phyloP scores from a whole-genome alignment of 202 grass and related monocot genomes.

The Carex sylvatica region DNA sequence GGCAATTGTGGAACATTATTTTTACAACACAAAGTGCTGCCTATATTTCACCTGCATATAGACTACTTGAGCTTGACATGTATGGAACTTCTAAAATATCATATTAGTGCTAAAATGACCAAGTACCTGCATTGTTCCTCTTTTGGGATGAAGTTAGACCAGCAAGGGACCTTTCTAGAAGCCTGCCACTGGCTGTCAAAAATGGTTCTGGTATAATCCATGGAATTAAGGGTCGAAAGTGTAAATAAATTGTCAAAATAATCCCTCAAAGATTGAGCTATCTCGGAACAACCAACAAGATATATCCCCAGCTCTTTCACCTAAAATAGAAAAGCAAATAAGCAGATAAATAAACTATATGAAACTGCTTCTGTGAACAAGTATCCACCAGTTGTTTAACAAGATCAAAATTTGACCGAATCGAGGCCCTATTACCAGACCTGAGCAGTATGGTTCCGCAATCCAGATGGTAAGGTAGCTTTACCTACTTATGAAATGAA shows the following conservation, averaged over 20 bases:
- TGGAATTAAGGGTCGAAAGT: conserved; percentile 76
- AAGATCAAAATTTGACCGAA: background rate
- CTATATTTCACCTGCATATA: background rate
- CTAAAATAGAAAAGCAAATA: conserved; percentile 30
- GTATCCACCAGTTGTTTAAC: background rate
- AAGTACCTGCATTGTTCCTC: conserved; percentile 74
- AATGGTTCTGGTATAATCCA: conserved; percentile 49
- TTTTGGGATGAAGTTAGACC: conserved; percentile 78
- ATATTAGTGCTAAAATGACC: background rate
- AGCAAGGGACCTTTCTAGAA: conserved; percentile 87
- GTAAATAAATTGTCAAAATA: conserved; percentile 84
- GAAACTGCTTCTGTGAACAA: background rate
- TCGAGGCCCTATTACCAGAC: background rate
- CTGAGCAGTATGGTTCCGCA: background rate
- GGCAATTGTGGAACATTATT: background rate
- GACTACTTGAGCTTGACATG: background rate
- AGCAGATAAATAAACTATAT: conserved; percentile 16
- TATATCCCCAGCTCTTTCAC: conserved; percentile 94
- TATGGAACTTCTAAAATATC: background rate
- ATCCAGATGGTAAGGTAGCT: background rate
- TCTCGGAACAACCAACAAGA: conserved; percentile 58
- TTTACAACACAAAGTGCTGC: background rate
- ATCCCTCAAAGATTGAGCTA: conserved; percentile 51
- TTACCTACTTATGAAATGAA: background rate
- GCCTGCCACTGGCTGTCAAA: conserved; percentile 78